Conservation (phyloP, 768 basidiomycete species). For the Hericium rajendrae region DNA sequence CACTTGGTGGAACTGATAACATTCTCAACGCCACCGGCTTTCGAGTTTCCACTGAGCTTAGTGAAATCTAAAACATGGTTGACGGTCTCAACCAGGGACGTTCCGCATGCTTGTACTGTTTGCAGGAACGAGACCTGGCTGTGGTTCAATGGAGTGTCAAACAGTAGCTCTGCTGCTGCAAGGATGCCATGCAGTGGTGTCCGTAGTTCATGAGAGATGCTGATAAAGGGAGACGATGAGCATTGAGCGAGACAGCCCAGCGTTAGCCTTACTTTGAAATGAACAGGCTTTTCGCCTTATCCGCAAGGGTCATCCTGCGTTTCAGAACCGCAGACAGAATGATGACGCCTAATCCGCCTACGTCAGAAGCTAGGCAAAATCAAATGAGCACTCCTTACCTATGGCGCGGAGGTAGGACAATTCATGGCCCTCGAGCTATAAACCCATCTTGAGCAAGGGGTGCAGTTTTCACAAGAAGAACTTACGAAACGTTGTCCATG, state of each 20-base stretch:
- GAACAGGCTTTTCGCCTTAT: conserved; percentile 88
- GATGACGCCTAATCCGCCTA: conserved; percentile 53
- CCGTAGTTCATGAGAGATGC: conserved; percentile 84
- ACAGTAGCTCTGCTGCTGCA: conserved; percentile 85
- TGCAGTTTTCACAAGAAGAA: neutral
- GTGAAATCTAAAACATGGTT: conserved; percentile 97
- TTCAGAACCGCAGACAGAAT: conserved; percentile 90
- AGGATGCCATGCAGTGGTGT: conserved; percentile 94
- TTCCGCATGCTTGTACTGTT: conserved; percentile 91
- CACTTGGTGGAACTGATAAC: conserved; percentile 61
- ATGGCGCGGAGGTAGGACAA: conserved; percentile 88
- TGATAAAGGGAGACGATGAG: conserved; percentile 19
- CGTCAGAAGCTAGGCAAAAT: conserved; percentile 2
- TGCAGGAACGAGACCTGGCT: conserved; percentile 82
- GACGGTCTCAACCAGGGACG: conserved; percentile 91
- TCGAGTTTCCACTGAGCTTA: conserved; percentile 81
- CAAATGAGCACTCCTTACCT: conserved; percentile 29
- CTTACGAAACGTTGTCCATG: conserved; percentile 74
- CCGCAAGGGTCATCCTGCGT: conserved; percentile 85
- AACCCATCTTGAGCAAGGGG: neutral
- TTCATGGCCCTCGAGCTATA: conserved; percentile 78
- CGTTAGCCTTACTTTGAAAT: conserved; percentile 66
- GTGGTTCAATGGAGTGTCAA: conserved; percentile 73
- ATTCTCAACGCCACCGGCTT: conserved; percentile 69
- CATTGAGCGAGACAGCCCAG: neutral